These are phyloP conservation scores for Fusarium hainanense DNA, from an alignment of 2,329 filamentous ascomycete species.

Conservation along the genomic window DNA sequence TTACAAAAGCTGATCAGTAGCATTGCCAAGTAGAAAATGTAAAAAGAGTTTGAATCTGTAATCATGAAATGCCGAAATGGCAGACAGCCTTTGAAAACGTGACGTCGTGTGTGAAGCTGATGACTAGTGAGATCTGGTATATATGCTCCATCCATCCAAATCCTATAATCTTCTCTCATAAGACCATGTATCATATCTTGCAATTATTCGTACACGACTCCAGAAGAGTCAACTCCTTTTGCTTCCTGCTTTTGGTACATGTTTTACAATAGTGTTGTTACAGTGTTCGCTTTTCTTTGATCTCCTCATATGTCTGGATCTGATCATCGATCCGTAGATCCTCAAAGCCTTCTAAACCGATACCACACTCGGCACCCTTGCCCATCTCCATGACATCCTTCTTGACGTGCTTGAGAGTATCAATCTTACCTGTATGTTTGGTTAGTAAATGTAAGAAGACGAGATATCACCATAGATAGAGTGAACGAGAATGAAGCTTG, in stretches of 20 bases:
- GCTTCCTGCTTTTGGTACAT: slow-evolving; percentile 33
- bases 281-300: slow-evolving; percentile 73
- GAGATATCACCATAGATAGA: background rate
- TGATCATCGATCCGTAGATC: slow-evolving; percentile 84
- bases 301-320: slow-evolving; percentile 88
- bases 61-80: background rate
- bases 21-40: background rate
- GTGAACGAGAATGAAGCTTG: slow-evolving; percentile 5
- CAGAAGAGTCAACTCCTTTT: slow-evolving; percentile 5
- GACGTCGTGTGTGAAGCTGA: background rate
- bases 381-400: slow-evolving; percentile 90
- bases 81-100: background rate
- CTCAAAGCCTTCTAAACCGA: slow-evolving; percentile 83
- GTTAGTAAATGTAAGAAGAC: background rate
- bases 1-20: slow-evolving; percentile 54
- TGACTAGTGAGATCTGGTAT: slow-evolving; percentile 26
- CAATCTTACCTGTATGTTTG: slow-evolving; percentile 71
- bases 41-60: background rate
- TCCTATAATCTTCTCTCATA: slow-evolving; percentile 19
- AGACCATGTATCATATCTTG: slow-evolving; percentile 16
- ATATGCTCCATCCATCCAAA: background rate
- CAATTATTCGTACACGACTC: slow-evolving; percentile 29
- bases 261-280: slow-evolving; percentile 49
- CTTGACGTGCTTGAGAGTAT: slow-evolving; percentile 89
- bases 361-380: slow-evolving; percentile 93